phyloP scores from a whole-genome alignment of 2,329 filamentous ascomycete genomes.

The Botrytis sinoallii region DNA sequence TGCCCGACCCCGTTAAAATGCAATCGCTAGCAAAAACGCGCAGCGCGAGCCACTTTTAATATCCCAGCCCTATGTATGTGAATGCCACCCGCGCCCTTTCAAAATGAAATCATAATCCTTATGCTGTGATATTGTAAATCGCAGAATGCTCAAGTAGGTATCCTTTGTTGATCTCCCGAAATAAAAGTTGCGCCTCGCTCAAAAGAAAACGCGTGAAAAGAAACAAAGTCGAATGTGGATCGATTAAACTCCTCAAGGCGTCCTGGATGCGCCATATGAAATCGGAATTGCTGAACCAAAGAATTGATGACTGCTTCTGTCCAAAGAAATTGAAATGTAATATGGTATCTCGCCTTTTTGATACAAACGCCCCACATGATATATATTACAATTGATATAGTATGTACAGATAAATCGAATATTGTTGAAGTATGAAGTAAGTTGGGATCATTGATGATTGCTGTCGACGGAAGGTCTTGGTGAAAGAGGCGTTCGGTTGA shows the following conservation, averaged over 20 bases:
- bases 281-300: constrained; percentile 23
- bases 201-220: background rate
- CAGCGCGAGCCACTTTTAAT: constrained; percentile 39
- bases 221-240: constrained; percentile 7
- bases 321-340: constrained; percentile 6
- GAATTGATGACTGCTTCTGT: constrained; percentile 9
- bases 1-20: background rate
- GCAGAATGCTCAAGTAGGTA: constrained; percentile 12
- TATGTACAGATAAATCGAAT: constrained; percentile 27
- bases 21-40: constrained; percentile 24
- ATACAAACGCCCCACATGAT: constrained; percentile 14
- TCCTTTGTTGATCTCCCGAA: background rate
- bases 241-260: constrained; percentile 1
- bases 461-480: constrained; percentile 31
- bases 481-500: constrained; percentile 45
- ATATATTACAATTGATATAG: constrained; percentile 19
- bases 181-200: constrained; percentile 4
- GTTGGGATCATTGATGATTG: constrained; percentile 12
- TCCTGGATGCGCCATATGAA: constrained; percentile 19
- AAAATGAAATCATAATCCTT: constrained; percentile 17
- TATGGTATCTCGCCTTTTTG: constrained; percentile 5
- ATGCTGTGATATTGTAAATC: constrained; percentile 15
- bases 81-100: constrained; percentile 22
- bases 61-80: constrained; percentile 35
- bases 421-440: constrained; percentile 11